Conservation (phyloP, 1,284 basidiomycete genomes). For the Psilocybe mexicana region DNA sequence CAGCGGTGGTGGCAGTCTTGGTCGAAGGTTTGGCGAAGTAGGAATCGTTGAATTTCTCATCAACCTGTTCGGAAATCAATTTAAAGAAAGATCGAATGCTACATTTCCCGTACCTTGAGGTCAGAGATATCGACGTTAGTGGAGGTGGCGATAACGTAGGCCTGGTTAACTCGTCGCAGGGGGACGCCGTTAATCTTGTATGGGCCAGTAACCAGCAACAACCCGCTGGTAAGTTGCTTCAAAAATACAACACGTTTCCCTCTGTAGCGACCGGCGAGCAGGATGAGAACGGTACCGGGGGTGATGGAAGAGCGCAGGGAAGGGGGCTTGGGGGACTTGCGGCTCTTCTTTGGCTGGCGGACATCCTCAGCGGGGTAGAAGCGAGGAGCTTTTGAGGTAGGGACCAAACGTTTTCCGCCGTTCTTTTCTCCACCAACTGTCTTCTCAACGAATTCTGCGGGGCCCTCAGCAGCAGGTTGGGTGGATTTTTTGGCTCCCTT, state of each 20-base stretch:
- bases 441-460: conserved; percentile 76
- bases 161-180: conserved; percentile 97
- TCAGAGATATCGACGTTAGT: conserved; percentile 89
- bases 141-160: conserved; percentile 98
- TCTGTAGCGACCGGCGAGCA: conserved; percentile 97
- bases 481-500: conserved; percentile 82
- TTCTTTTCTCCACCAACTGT: conserved; percentile 90
- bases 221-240: conserved; percentile 93
- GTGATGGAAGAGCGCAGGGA: conserved; percentile 87
- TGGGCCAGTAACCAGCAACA: conserved; percentile 96
- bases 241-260: conserved; percentile 99
- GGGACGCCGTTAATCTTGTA: conserved; percentile 99
- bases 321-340: conserved; percentile 81
- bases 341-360: conserved; percentile 85
- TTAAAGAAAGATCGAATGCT: conserved; percentile 4
- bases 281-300: conserved; percentile 94
- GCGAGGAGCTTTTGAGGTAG: conserved; percentile 86
- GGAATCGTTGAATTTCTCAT: conserved; percentile 91
- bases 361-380: conserved; percentile 99
- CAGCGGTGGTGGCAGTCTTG: conserved; percentile 77
- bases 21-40: conserved; percentile 89
- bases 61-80: conserved; percentile 49
- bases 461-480: conserved; percentile 60
- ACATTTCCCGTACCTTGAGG: conserved; percentile 60
- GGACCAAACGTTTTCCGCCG: conserved; percentile 84